phyloP scores from a whole-genome alignment of 352 stramenopile genomes.

The Globisporangium iwayamae region DNA sequence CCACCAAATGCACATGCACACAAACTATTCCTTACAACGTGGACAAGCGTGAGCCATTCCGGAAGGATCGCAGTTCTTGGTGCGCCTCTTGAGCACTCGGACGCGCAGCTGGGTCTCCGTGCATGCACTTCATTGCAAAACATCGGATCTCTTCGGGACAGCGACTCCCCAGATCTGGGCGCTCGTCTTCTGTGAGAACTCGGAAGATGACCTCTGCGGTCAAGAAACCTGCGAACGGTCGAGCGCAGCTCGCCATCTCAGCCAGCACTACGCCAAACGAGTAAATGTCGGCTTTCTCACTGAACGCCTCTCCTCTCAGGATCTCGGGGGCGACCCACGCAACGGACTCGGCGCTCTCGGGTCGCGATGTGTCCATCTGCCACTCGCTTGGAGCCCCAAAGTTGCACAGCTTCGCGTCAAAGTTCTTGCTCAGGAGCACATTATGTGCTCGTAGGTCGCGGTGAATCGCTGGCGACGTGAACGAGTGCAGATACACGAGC shows the following conservation, averaged over 20 bases:
- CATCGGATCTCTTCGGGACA: conserved; percentile 59
- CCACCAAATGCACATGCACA: neutral
- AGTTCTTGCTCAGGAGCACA: conserved; percentile 56
- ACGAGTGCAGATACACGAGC: conserved; percentile 82
- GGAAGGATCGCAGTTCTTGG: conserved; percentile 8
- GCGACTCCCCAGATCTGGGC: conserved; percentile 45
- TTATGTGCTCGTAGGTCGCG: conserved; percentile 78
- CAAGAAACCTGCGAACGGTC: conserved; percentile 63
- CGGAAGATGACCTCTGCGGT: conserved; percentile 71
- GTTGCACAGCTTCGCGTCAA: conserved; percentile 74
- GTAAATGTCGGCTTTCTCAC: conserved; percentile 84
- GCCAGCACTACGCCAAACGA: conserved; percentile 81
- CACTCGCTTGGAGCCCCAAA: conserved; percentile 78
- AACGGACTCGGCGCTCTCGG: conserved; percentile 72
- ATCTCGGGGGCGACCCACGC: conserved; percentile 82
- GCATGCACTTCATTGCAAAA: conserved; percentile 8
- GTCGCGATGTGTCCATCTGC: conserved; percentile 71
- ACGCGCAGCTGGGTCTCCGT: neutral
- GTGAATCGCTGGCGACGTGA: conserved; percentile 78
- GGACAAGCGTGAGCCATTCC: conserved; percentile 1
- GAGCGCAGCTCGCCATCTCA: conserved; percentile 60
- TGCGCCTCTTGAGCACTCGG: conserved; percentile 10
- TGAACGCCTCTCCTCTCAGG: conserved; percentile 73
- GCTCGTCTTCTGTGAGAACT: conserved; percentile 34
- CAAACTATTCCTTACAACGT: conserved; percentile 1